A percentile compares a stretch with the other conserved stretches of the same genome.
phyloP scores from a whole-genome alignment of 176 grass and related monocot species.

The Avena atlantica region DNA sequence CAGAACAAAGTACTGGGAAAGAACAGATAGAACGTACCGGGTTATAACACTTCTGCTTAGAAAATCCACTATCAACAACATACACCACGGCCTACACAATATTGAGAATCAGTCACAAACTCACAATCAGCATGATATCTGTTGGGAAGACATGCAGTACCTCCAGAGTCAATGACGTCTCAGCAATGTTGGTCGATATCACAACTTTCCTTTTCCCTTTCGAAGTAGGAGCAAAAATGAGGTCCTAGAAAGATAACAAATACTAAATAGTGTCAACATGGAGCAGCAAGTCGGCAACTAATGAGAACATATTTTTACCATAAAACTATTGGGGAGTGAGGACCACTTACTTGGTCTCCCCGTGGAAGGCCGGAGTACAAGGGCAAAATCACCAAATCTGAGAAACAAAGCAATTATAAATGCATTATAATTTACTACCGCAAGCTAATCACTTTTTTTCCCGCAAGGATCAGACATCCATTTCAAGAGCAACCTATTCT shows the following conservation, averaged over 20 bases:
- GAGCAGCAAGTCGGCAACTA: background rate
- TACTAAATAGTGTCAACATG: conserved; percentile 38
- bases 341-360: conserved; percentile 72
- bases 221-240: conserved; percentile 82
- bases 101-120: conserved; percentile 26
- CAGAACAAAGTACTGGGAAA: conserved; percentile 20
- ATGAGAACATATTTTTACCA: background rate
- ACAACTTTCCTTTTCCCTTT: conserved; percentile 97
- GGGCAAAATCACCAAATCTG: conserved; percentile 89
- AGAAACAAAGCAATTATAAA: conserved; percentile 43
- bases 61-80: conserved; percentile 96
- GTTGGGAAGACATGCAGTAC: conserved; percentile 46
- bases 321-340: conserved; percentile 22
- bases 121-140: conserved; percentile 29
- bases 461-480: conserved; percentile 16
- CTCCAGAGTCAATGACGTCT: conserved; percentile 94
- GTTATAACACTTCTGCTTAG: conserved; percentile 99
- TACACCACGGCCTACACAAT: conserved; percentile 78
- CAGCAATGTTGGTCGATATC: conserved; percentile 98
- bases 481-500: conserved; percentile 15
- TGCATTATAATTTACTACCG: conserved; percentile 28
- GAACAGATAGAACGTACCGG: conserved; percentile 62
- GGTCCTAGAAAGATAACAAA: conserved; percentile 68
- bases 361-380: conserved; percentile 90
- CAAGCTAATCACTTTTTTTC: background rate